Evolutionary conservation across 257 asterid genomes (phyloP), one percentile per base, ranked within the genome.

Genomic region (Nicotiana otophora): DNA sequence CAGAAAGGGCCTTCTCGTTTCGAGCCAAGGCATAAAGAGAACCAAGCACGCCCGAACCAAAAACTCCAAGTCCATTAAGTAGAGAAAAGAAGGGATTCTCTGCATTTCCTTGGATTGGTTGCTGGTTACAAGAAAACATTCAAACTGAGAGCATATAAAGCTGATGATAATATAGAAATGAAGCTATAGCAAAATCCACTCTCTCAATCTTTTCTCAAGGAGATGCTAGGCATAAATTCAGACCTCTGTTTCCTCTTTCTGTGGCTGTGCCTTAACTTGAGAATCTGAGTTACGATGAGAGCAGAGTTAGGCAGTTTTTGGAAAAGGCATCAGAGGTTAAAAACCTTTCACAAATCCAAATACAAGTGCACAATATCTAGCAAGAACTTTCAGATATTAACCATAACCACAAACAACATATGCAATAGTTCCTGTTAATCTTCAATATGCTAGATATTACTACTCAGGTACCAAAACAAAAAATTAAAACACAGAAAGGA

Each of bases 41-140:
- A 84, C 93, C 92, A 84, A 95, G 92, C 42, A 91, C 85, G 70
- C 93, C 97, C 1, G 97, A 83, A 51, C 92, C 92, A 72, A 90
- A 66, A 79, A 92, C 68, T 83, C 97, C 97, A 28, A 91, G 80
- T 79, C 85, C 92, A 78, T 92, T 88, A 76, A 95, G 85, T 87
- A 93, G 87, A 65, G 97, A 80, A 67, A 92, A 77, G 69, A 88
- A 82, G 10, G 93, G 86, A 87, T 84, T 88, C 68, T 68, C 77
- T 54, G 88, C 82, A 81, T 82, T 88, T 74, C 82, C 91, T 77
- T 85, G 88, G 82, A 77, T 85, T n/a, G 87, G 83, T 77, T 81
- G 86, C 94, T 87, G 84, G 85, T 55, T 83, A 90, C 63, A 82
- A 83, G 80, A 86, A 84, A 63, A 83, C 58, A 81, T 83, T 72